Evolutionary conservation across 306 rosid species (phyloP), one percentile per base, ranked within the genome.

Genomic region (Prosopis cineraria): DNA sequence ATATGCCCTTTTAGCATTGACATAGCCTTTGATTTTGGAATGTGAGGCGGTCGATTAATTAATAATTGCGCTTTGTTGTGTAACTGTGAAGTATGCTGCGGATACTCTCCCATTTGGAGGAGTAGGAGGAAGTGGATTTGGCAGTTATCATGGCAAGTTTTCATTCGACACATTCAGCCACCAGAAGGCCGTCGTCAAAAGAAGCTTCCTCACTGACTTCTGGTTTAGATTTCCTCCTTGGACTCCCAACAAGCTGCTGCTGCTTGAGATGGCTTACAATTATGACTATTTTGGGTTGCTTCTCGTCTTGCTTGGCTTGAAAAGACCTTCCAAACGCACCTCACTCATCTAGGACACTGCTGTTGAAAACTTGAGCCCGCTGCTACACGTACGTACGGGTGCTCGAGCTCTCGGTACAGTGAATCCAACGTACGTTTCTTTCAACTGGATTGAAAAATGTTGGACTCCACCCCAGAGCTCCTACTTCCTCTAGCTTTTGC

Each of bases 211-310:
- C 10, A 56, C 84, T 63, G 97, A 93, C 62, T 86, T 93, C 43
- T 93, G 96, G 97, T 93, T 76, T 63, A 85, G 96, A 78, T 93
- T 59, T 78, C 97, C 96, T 43, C 97, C 97, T 65, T 93, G 96
- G 97, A 89, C 79, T 69, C 22, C 77, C 14, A 37, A 90, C 65
- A 89, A 93, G 88, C 72, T 84, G 31, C 92, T 83, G 7, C 91
- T 90, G 52, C 88, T 90, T 43, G 80, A 82, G 43, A 71, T 37
- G 17, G 78, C 87, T 75, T 90, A 84, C 83, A 87, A 81, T 29
- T 76, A 45, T 33, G 88, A 92, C 80, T 90, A 92, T 83, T 56
- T 87, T 2, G 91, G 90, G 9, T 27, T 90, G 63, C 37, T 86
- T 9, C 90, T 90, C 70, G 83, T 87, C 60, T 4, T 89, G 22